Evolutionary conservation across 768 basidiomycete species (phyloP).

Genomic region (Astraeus odoratus): DNA sequence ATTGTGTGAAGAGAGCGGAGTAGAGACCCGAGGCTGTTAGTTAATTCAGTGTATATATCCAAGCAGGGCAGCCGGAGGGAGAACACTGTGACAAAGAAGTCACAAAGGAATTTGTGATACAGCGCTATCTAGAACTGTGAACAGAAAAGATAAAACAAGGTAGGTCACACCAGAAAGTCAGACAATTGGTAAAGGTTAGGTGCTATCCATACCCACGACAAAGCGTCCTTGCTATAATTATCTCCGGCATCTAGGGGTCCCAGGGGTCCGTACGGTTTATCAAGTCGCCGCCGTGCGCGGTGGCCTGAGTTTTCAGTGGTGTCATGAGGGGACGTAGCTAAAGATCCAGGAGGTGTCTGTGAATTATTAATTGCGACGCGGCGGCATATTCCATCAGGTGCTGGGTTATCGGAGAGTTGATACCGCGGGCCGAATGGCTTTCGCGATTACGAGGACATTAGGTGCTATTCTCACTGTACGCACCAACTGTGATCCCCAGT

Average conservation of each 20-base stretch:
- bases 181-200: not conserved
- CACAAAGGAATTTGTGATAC: constrained; percentile 3
- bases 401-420: constrained; percentile 53
- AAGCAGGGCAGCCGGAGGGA: not conserved
- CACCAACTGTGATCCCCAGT: constrained; percentile 93
- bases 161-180: constrained; percentile 2
- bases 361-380: constrained; percentile 35
- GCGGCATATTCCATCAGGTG: constrained; percentile 44
- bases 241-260: constrained; percentile 58
- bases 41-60: not conserved
- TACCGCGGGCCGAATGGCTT: constrained; percentile 45
- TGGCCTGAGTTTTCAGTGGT: constrained; percentile 28
- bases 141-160: constrained; percentile 1
- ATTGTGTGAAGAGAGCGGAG: not conserved
- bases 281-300: constrained; percentile 32
- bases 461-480: constrained; percentile 79
- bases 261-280: constrained; percentile 40
- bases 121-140: constrained; percentile 9
- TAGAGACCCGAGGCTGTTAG: not conserved
- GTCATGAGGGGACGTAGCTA: constrained; percentile 29
- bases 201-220: constrained; percentile 16
- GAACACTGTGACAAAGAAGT: not conserved
- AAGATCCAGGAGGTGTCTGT: constrained; percentile 24
- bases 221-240: constrained; percentile 35
- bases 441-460: constrained; percentile 57